Evolutionary conservation across 2,329 filamentous ascomycete genomes (phyloP), one percentile per base, ranked within the genome.

Genomic region (Parastagonospora nodorum): DNA sequence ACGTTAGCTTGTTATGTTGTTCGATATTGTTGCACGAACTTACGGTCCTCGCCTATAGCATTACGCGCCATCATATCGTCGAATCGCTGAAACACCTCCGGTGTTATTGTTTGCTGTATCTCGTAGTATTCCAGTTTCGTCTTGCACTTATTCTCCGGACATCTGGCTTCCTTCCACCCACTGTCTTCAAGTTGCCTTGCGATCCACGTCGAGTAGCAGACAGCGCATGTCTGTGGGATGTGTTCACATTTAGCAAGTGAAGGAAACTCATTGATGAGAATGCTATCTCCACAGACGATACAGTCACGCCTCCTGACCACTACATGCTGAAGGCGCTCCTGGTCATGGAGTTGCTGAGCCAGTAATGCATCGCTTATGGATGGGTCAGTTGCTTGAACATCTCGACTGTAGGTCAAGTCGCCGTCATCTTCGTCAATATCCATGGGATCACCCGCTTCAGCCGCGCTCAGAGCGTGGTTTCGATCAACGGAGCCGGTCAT

Each of bases 91-190:
- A 66, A 69, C 0, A 52, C 44, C 8, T 61, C 59, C 8, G 39
- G 40, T 12, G 47, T 43, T 19, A 65, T 66, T n/a, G 63, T 61
- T 5, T 53, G 43, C 33, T 61, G 60, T 10, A 86, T 74, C 14
- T 80, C 77, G 14, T 73, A 62, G 55, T 80, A 79, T 2, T 71
- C 58, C 1, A 86, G 68, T 0, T 61, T 53, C 19, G 72, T 71
- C 5, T 73, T 63, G 58, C 83, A 86, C 42, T 82, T 78, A 8
- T 12, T 43, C 9, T 48, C 60, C 0, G 82, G 82, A 48, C 83
- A 87, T 44, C 68, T 73, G 38, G 84, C 77, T 12, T 77, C 71
- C 24, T 76, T 75, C 76, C 78, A 80, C 2, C 68, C 66, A 47
- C 72, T 75, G 5, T 48, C 55, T 16, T 66, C 55, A 8, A 78